These are phyloP conservation scores for Porpolomopsis calyptriformis DNA, from an alignment of 768 basidiomycete genomes.

Conservation along the genomic window DNA sequence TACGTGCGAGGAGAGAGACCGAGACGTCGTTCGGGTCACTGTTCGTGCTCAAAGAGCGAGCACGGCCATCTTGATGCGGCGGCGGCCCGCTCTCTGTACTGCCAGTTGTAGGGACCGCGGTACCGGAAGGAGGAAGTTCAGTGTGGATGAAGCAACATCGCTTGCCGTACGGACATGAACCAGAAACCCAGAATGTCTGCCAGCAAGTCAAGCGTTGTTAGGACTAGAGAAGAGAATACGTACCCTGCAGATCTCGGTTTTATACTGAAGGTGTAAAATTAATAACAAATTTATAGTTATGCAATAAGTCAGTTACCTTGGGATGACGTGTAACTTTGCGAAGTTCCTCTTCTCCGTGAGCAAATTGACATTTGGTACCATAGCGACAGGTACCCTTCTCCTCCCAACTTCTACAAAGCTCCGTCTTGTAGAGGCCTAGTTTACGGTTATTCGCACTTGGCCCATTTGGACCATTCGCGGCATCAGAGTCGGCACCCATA, in stretches of 20 bases:
- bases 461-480: constrained; percentile 42
- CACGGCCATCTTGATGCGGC: constrained; percentile 45
- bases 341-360: constrained; percentile 84
- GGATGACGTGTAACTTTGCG: constrained; percentile 79
- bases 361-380: constrained; percentile 84
- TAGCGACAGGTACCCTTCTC: constrained; percentile 84
- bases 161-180: constrained; percentile 87
- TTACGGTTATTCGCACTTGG: constrained; percentile 90
- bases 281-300: too few species aligned
- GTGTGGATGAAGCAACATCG: constrained; percentile 93
- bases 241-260: constrained; percentile 89
- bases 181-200: constrained; percentile 89
- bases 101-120: constrained; percentile 29
- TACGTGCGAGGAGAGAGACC: constrained; percentile 67
- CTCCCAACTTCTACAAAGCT: constrained; percentile 85
- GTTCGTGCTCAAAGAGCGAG: constrained; percentile 61
- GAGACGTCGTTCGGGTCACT: constrained; percentile 71
- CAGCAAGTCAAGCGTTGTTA: constrained; percentile 11
- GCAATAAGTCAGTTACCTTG: constrained; percentile 56
- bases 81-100: constrained; percentile 35
- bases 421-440: constrained; percentile 83
- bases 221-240: constrained; percentile 15
- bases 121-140: constrained; percentile 61
- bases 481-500: constrained; percentile 24
- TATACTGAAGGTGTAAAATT: constrained; percentile 59